Base-by-base conservation (phyloP, 495 filamentous ascomycete species). In the Filosporella fistucella region DNA sequence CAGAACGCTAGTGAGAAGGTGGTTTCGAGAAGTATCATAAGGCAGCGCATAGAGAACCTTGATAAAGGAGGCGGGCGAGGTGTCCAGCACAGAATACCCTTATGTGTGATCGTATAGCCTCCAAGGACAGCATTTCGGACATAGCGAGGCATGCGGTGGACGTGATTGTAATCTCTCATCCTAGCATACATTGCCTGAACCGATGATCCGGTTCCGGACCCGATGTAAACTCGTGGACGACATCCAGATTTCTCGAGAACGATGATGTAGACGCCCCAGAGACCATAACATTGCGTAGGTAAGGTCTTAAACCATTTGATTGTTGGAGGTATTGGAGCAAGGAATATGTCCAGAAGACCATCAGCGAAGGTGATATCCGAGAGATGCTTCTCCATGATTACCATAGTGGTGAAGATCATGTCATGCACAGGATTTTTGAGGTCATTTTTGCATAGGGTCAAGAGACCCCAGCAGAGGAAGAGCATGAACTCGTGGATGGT, bases 21-120 rank as follows among this genome's bases (percentile, higher is more conserved):
- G 37, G 52, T 41, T 46, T 55, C 52, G 9, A 55, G 32, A 43
- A 32, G 21, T 17, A 55, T 4, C 17, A 55, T 40, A 8, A 55
- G 21, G 33, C 34, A 3, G 14, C 52, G 46, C 4, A 22, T 16
- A 1, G 12, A 14, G 38, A 25, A 39, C 17, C n/a, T 9, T 17
- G 28, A 1, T 2, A 14, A 3, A 28, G 44, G 39, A 22, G 25
- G 3, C 32, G 52, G 47, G 11, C 50, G 1, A 18, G 43, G 30
- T 2, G 24, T 28, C 47, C 52, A 55, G 26, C 47, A 55, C n/a
- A 55, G 17, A 11, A 51, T 40, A 11, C 39, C 53, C 16, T 42
- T 47, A 26, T 43, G 26, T 1, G 37, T 32, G 4, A 56, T 51
- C 7, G 6, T 25, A 16, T 36, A 56, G 22, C 37, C 53, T 7